Evolutionary conservation across 192 early-diverging fungal species (phyloP), one percentile per base, ranked within the genome.

Genomic region (Haplosporangium gracile): DNA sequence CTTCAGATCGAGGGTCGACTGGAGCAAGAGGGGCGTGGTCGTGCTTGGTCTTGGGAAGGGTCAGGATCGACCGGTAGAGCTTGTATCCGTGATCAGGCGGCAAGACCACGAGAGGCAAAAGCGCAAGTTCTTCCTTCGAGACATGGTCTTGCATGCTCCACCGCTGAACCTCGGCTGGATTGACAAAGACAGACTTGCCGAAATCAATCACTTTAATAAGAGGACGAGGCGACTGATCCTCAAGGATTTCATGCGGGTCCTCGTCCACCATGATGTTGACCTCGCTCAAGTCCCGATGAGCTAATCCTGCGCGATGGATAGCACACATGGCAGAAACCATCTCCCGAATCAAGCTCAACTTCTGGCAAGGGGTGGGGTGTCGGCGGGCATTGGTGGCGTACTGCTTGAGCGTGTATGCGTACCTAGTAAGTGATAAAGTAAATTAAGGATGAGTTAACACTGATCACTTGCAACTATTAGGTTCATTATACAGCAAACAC

Each of bases 231-330:
- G 88, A 90, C 1, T 90, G 89, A 63, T 93, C 92, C 40, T 89
- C 80, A 0, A 93, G 70, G 10, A 57, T 24, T 34, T 92, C 80
- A 18, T 88, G 78, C 0, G 77, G 77, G 38, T 88, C 83, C 53
- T 89, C 90, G 65, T 90, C 87, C 40, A 93, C 90, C 92, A 93
- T 93, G 71, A 92, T 92, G 42, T 92, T 93, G 26, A 93, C 92
- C 74, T 93, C 92, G 24, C 89, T 90, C 22, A 93, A 74, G 77
- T 93, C 92, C 20, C 92, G 81, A 78, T 93, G 92, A 9, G 93
- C 92, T 9, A 93, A 85, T 11, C 93, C 92, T 18, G 89, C 88
- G 7, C 82, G 70, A 65, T 93, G 92, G 65, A 93, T 90, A 0
- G 82, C 88, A 72, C 88, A 83, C 81, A 93, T 90, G 32, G 90